Evolutionary conservation across 1,139 yeast species (phyloP), one percentile per base, ranked within the genome.

Genomic region (Sugiyamaella neomexicana): DNA sequence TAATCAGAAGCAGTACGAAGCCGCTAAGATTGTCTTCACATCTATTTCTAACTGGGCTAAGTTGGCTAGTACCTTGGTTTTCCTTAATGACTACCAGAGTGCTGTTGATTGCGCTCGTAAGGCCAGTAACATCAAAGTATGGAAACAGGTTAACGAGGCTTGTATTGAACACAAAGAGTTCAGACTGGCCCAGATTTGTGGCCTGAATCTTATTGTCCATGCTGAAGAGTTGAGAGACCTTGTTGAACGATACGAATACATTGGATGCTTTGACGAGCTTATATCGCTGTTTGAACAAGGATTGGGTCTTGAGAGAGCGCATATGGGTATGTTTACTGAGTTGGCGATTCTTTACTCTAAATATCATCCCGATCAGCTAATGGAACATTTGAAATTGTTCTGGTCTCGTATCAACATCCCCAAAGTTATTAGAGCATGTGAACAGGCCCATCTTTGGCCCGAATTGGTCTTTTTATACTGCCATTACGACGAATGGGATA

Each of bases 311-410:
- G 99, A 93, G 77, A 87, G 99, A 72, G 99, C 99, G 39, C 99
- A 95, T 70, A 93, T 93, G 98, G 99, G 98, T 66, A 93, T 93
- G 98, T 93, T 95, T 71, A 93, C 99, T 9, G 97, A 91, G 72
- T 80, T 95, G 68, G 97, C 98, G 16, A 80, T 89, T 53, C 78
- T 93, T 65, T 93, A 93, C 76, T 81, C 95, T 63, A 93, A 91
- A 73, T 93, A 91, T 74, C 82, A 83, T 60, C 97, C 98, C 43
- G 89, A 85, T 57, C 86, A 85, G 74, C 89, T 95, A 52, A 88
- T 89, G 90, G 99, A 93, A 74, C 99, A 93, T 74, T 80, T 93
- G 80, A 91, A 91, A 72, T 78, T 93, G 66, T 95, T 93, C 81
- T 93, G 99, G 98, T 90, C 97, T 17, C 87, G 99, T 76, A 83